A percentile compares a stretch with the other conserved stretches of the same genome.
These are phyloP conservation scores for Aspergillus ostianus DNA, from an alignment of 495 filamentous ascomycete genomes.

Conservation along the genomic window DNA sequence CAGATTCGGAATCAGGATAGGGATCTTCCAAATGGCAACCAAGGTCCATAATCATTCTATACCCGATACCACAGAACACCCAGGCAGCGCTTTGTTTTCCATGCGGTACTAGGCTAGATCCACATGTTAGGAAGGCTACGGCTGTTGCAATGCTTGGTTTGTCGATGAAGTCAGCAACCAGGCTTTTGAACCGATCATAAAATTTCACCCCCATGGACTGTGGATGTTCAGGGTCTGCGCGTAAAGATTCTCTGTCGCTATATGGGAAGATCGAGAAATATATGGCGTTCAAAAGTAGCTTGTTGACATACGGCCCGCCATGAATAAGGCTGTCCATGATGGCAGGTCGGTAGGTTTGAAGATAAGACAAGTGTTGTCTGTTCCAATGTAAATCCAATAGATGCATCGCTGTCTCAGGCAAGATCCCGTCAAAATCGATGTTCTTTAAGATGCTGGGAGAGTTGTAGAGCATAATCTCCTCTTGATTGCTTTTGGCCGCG, in stretches of 20 bases:
- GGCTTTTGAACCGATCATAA: conserved; percentile 15
- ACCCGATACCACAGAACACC: conserved; percentile 25
- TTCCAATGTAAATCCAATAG: conserved; percentile 35
- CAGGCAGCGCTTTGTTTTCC: conserved; percentile 22
- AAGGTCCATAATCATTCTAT: conserved; percentile 36
- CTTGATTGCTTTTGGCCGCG: background rate
- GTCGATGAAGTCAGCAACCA: conserved; percentile 18
- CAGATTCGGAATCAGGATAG: background rate
- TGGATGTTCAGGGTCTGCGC: background rate
- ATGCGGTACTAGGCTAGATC: conserved; percentile 16
- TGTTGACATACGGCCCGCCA: conserved; percentile 31
- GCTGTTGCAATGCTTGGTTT: conserved; percentile 15
- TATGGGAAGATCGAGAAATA: conserved; percentile 23
- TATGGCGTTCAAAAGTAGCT: conserved; percentile 35
- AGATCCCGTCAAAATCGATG: conserved; percentile 35
- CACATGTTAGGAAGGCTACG: conserved; percentile 15
- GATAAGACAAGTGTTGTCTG: conserved; percentile 20
- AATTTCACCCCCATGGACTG: conserved; percentile 13
- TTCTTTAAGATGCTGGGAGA: conserved; percentile 3
- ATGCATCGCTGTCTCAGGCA: conserved; percentile 29
- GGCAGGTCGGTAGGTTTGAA: conserved; percentile 31
- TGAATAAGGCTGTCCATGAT: conserved; percentile 35
- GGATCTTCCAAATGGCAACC: conserved; percentile 27
- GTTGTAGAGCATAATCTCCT: conserved; percentile 1
- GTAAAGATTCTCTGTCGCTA: conserved; percentile 14